Evolutionary conservation across 768 basidiomycete genomes (phyloP).

Genomic region (Mycena alexandri): DNA sequence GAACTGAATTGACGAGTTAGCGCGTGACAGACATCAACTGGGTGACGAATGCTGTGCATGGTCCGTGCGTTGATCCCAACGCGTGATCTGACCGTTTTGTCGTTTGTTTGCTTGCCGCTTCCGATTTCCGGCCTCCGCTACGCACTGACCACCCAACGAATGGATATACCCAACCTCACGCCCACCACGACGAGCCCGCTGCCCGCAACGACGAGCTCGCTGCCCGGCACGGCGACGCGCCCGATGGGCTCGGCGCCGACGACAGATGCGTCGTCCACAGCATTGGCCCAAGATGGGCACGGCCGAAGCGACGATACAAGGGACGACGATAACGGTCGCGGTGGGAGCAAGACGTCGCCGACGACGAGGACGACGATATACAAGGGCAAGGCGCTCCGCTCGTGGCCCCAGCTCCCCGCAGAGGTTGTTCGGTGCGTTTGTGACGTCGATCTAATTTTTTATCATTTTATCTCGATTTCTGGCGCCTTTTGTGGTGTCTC

Average conservation of each 20-base stretch:
- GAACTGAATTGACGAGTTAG: too few species aligned
- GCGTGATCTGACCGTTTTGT: too few species aligned
- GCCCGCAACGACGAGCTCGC: neutral
- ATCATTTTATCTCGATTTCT: neutral
- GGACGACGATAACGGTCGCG: neutral
- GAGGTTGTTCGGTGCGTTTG: conserved; percentile 29
- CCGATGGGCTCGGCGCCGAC: neutral
- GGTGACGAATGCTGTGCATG: too few species aligned
- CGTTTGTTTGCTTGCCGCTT: too few species aligned
- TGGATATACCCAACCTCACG: too few species aligned
- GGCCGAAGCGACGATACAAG: too few species aligned
- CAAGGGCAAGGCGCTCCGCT: conserved; percentile 30
- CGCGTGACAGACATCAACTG: too few species aligned
- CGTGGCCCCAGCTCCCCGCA: conserved; percentile 28
- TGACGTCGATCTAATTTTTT: neutral
- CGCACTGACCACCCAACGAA: too few species aligned
- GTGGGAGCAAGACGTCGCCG: neutral
- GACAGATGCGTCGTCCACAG: neutral
- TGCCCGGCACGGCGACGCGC: neutral
- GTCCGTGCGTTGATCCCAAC: too few species aligned
- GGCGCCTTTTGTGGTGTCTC: neutral
- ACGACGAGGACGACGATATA: neutral
- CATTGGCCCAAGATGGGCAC: too few species aligned
- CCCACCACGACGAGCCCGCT: neutral
- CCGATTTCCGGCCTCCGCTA: too few species aligned